Evolutionary conservation across 495 filamentous ascomycete species (phyloP).

Genomic region (Cairneyella variabilis): DNA sequence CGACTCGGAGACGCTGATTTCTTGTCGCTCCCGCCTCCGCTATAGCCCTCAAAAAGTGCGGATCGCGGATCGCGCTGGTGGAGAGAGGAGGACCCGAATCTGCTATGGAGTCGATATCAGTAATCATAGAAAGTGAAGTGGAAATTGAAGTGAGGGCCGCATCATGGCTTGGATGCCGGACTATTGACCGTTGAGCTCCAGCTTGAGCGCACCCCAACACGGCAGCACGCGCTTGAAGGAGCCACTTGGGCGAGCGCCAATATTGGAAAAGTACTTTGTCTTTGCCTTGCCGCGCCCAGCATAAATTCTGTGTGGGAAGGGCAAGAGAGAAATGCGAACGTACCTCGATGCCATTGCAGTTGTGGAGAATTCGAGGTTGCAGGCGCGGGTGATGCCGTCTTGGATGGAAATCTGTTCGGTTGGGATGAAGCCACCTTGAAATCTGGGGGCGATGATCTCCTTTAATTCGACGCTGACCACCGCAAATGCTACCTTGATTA

Average conservation of each 20-base stretch:
- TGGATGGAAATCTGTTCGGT: slow-evolving; percentile 11
- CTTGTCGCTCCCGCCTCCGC: slow-evolving; percentile 53
- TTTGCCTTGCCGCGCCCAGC: no score
- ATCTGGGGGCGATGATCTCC: background rate
- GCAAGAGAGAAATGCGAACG: background rate
- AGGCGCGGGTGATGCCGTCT: background rate
- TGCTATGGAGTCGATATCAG: background rate
- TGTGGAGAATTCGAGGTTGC: slow-evolving; percentile 1
- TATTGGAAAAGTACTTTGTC: no score
- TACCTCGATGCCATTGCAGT: slow-evolving; percentile 35
- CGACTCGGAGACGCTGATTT: slow-evolving; percentile 47
- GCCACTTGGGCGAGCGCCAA: background rate
- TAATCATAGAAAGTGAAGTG: background rate
- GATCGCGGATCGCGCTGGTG: slow-evolving; percentile 85
- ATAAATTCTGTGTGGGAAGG: no score
- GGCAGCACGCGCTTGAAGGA: background rate
- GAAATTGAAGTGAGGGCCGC: no score
- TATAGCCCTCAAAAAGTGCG: slow-evolving; percentile 85
- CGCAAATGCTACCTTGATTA: no score
- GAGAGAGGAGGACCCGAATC: slow-evolving; percentile 31
- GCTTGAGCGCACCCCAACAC: background rate
- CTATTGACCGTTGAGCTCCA: no score
- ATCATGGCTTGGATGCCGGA: no score
- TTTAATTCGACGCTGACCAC: background rate
- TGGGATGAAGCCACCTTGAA: slow-evolving; percentile 8